Evolutionary conservation across 139 green algal genomes (phyloP), one percentile per base, ranked within the genome.

Genomic region (Auxenochlorella pyrenoidosa): DNA sequence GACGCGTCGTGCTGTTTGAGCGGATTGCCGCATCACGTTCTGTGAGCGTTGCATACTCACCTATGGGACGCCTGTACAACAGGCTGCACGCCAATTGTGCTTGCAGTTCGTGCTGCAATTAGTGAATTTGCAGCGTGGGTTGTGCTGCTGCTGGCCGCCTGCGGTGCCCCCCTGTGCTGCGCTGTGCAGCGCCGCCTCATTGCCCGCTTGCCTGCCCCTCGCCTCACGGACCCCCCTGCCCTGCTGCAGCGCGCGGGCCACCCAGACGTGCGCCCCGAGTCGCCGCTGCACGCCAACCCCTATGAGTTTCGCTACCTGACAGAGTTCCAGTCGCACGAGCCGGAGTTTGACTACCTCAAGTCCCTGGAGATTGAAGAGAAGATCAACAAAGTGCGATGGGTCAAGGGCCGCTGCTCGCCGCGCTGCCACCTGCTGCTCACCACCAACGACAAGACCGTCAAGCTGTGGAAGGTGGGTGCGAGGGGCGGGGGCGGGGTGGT

Each of bases 311-410:
- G 96, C 12, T 99, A 99, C 90, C 94, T 98, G 36, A 99, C 98
- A 16, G 98, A 99, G 93, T 99, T 99, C 79, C 98, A 99, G 93
- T 98, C 94, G 24, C 98, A 99, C 90, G 97, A 99, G 91, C 96
- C 98, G 18, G 98, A 99, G 92, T 99, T 99, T 91, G 97, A 99
- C 84, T 99, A 99, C 89, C 92, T 99, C 3, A 99, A 99, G 88
- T 97, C 92, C 1, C 81, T 99, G 83, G 98, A 99, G 91, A 99
- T 99, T 80, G 97, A 99, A 89, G 98, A 99, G 91, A 99, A 99
- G 93, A 99, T 99, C 87, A 99, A 99, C 93, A 98, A 98, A 87
- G 95, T 99, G 51, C 89, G 95, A 75, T 99, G 97, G 97, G 80
- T 85, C 92, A 98, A 97, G 83, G 95, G 99, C 40, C 89, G 95